phyloP scores from a whole-genome alignment of 2,329 filamentous ascomycete species.

The Penicillium sp. region DNA sequence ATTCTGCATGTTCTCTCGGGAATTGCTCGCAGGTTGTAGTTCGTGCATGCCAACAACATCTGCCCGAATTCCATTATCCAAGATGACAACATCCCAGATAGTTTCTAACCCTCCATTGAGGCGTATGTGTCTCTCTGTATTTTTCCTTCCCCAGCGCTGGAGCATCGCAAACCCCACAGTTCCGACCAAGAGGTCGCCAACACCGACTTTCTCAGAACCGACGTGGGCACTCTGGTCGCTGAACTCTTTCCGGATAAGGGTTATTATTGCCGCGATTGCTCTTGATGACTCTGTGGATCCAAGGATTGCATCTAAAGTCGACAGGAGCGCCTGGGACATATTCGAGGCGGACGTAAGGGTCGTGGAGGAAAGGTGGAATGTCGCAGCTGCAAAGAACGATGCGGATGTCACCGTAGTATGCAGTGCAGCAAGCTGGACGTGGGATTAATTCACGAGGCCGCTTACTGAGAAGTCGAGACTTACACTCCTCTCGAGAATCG shows the following conservation, averaged over 20 bases:
- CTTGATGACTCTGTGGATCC: constrained; percentile 55
- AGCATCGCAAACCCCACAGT: constrained; percentile 52
- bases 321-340: constrained; percentile 50
- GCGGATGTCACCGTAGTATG: constrained; percentile 52
- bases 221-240: constrained; percentile 39
- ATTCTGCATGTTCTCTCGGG: constrained; percentile 52
- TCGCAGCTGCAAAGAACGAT: constrained; percentile 53
- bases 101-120: constrained; percentile 49
- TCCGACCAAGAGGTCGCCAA: constrained; percentile 51
- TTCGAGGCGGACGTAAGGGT: constrained; percentile 49
- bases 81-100: constrained; percentile 55
- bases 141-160: constrained; percentile 52
- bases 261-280: constrained; percentile 54
- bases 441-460: constrained; percentile 16
- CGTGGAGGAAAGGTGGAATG: constrained; percentile 52
- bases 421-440: constrained; percentile 46
- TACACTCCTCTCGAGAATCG: constrained; percentile 52
- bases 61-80: constrained; percentile 52
- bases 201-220: constrained; percentile 45
- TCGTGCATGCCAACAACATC: constrained; percentile 52
- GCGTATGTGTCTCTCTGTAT: constrained; percentile 47
- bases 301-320: constrained; percentile 52
- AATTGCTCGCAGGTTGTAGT: constrained; percentile 35
- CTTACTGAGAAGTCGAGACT: constrained; percentile 19
- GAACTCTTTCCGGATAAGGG: constrained; percentile 52